Percentiles rank a stretch among this genome's conserved stretches.
Evolutionary conservation across 2,329 filamentous ascomycete genomes (phyloP).

Genomic region (Microdochium paspali): DNA sequence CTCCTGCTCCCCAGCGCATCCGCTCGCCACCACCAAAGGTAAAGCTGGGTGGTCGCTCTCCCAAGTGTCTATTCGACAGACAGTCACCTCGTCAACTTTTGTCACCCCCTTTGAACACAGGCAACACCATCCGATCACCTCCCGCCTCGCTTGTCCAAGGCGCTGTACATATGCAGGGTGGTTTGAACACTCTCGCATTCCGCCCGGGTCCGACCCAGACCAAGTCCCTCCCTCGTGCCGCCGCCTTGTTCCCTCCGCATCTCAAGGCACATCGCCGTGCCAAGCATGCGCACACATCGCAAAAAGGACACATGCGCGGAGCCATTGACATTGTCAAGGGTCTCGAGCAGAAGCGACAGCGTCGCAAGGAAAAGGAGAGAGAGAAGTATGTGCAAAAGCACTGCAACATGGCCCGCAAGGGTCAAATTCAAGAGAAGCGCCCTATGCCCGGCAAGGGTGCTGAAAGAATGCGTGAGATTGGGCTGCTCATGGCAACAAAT

Average conservation of each 20-base stretch:
- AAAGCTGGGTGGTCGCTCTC: slow-evolving; percentile 36
- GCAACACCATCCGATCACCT: slow-evolving; percentile 34
- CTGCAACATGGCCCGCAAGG: slow-evolving; percentile 72
- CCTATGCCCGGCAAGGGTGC: slow-evolving; percentile 78
- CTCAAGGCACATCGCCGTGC: slow-evolving; percentile 30
- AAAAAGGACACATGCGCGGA: slow-evolving; percentile 67
- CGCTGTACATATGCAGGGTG: slow-evolving; percentile 16
- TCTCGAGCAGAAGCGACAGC: slow-evolving; percentile 85
- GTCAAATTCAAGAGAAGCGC: slow-evolving; percentile 50
- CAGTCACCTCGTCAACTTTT: slow-evolving; percentile 62
- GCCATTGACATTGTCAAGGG: slow-evolving; percentile 97
- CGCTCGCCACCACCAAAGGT: slow-evolving; percentile 41
- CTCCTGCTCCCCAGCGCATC: slow-evolving; percentile 39
- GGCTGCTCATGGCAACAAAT: slow-evolving; percentile 79
- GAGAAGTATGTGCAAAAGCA: slow-evolving; percentile 72
- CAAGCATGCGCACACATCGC: slow-evolving; percentile 18
- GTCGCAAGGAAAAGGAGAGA: slow-evolving; percentile 78
- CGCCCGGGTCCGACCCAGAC: slow-evolving; percentile 65
- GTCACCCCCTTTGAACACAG: slow-evolving; percentile 59
- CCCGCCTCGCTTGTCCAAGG: slow-evolving; percentile 12
- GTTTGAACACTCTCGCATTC: slow-evolving; percentile 37
- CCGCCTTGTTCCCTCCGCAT: slow-evolving; percentile 56
- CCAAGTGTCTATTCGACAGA: slow-evolving; percentile 50
- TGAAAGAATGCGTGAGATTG: slow-evolving; percentile 87
- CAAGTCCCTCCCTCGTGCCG: slow-evolving; percentile 76